Percentiles rank a stretch among this genome's conserved stretches.
Evolutionary conservation across 306 rosid species (phyloP).

Genomic region (Cajanus cajan): DNA sequence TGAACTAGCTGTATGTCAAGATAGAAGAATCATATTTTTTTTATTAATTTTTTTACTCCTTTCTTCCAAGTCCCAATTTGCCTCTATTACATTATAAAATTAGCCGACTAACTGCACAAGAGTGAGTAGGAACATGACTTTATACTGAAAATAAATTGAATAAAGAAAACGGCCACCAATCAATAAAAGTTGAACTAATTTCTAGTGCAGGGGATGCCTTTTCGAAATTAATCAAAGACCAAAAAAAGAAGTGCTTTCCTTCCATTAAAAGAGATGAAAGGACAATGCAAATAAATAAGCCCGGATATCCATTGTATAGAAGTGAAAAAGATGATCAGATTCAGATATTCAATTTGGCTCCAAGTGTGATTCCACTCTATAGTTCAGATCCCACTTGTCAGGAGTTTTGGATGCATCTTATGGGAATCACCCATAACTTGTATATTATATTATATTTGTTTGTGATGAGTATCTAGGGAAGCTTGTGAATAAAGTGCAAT

Average conservation of each 20-base stretch:
- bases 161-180: neutral
- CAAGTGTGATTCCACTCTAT: neutral
- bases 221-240: neutral
- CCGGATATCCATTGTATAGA: neutral
- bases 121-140: neutral
- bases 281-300: neutral
- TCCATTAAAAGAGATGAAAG: neutral
- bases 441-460: slow-evolving; percentile 29
- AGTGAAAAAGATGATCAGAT: neutral
- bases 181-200: neutral
- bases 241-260: neutral
- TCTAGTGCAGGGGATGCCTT: neutral
- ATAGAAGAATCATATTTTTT: neutral
- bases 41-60: neutral
- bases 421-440: slow-evolving; percentile 28
- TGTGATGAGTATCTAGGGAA: neutral
- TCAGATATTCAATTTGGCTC: neutral
- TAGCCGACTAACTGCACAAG: neutral
- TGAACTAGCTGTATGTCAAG: neutral
- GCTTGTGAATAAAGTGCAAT: neutral
- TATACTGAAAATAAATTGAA: neutral
- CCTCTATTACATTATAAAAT: neutral
- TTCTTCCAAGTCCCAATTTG: neutral
- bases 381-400: neutral
- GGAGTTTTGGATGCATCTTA: neutral